phyloP scores from a whole-genome alignment of 768 basidiomycete species.

The Collybia sp. region DNA sequence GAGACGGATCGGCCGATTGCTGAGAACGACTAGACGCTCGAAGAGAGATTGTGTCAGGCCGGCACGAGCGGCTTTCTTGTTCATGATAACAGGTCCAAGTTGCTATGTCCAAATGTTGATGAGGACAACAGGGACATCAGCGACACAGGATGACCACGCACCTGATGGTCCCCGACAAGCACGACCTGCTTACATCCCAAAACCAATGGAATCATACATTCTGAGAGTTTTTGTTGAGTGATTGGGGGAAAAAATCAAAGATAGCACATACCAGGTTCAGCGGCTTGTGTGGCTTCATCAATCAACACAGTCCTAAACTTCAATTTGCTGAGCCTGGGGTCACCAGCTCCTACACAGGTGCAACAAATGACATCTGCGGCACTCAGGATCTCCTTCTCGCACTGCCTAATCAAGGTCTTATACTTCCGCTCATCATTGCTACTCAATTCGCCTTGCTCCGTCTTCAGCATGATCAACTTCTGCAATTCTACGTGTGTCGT shows the following conservation, averaged over 20 bases:
- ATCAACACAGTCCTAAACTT: conserved; percentile 99
- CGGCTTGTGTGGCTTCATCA: conserved; percentile 97
- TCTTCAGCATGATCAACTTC: conserved; percentile 97
- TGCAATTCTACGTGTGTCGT: conserved; percentile 95
- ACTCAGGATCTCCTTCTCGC: conserved; percentile 94
- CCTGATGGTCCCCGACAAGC: conserved; percentile 91
- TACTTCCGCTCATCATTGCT: conserved; percentile 97
- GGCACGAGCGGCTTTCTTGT: conserved; percentile 99
- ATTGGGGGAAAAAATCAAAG: conserved; percentile 1
- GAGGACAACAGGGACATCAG: background rate
- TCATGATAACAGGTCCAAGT: conserved; percentile 99
- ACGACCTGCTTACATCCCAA: conserved; percentile 99
- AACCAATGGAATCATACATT: conserved; percentile 99
- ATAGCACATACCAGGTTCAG: conserved; percentile 76
- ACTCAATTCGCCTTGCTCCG: conserved; percentile 95
- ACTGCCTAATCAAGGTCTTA: conserved; percentile 90
- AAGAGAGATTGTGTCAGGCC: conserved; percentile 98
- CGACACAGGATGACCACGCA: conserved; percentile 13
- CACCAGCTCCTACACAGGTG: conserved; percentile 97
- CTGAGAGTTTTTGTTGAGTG: conserved; percentile 34
- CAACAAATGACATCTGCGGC: conserved; percentile 98
- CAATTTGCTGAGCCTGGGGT: conserved; percentile 92
- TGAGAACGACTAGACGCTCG: conserved; percentile 92
- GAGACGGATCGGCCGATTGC: conserved; percentile 94
- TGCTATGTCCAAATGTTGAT: conserved; percentile 45